Conservation (phyloP, 2,329 filamentous ascomycete species). For the Cordyceps tenuipes region DNA sequence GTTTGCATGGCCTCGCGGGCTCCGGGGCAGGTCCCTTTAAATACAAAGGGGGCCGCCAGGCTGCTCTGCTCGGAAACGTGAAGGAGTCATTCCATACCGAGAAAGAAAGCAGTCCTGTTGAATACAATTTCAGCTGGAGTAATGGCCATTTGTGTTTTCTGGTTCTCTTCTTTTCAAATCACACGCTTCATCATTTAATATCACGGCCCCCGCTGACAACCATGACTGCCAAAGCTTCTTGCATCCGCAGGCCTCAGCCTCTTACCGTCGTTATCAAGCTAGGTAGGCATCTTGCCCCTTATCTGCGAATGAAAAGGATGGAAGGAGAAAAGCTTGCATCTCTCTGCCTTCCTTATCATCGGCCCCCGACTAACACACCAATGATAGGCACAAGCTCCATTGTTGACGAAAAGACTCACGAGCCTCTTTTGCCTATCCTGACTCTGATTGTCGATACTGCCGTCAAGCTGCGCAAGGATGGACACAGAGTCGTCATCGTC, state of each 20-base stretch:
- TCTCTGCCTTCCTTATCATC: neutral
- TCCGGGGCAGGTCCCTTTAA: conserved; percentile 7
- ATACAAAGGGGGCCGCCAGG: conserved; percentile 8
- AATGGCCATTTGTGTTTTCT: conserved; percentile 10
- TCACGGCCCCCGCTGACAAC: conserved; percentile 1
- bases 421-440: conserved; percentile 83
- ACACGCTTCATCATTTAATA: conserved; percentile 11
- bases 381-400: conserved; percentile 90
- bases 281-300: conserved; percentile 44
- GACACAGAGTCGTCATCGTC: conserved; percentile 89
- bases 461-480: conserved; percentile 77
- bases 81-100: neutral
- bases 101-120: neutral
- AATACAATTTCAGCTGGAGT: conserved; percentile 2
- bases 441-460: conserved; percentile 92
- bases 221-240: conserved; percentile 14
- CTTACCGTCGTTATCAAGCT: conserved; percentile 81
- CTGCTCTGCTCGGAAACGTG: neutral
- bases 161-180: conserved; percentile 10
- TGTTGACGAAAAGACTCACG: conserved; percentile 90
- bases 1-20: conserved; percentile 7
- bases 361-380: neutral
- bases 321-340: neutral
- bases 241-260: conserved; percentile 26
- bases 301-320: neutral